phyloP scores from a whole-genome alignment of 2,329 filamentous ascomycete genomes.

The Didymella exigua region DNA sequence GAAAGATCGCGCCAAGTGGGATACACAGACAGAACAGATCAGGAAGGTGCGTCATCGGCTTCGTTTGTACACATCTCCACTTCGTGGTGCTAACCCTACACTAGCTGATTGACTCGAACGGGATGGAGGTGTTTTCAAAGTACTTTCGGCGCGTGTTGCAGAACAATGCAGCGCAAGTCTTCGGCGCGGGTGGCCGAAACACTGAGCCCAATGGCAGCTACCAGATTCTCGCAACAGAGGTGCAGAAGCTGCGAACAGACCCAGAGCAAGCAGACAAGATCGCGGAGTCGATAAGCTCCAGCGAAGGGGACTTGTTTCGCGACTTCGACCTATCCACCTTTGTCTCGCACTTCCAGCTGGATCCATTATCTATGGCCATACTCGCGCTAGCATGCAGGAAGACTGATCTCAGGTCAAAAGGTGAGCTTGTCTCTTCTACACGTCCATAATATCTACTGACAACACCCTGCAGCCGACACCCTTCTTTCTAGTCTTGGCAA shows the following conservation, averaged over 20 bases:
- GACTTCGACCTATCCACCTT: constrained; percentile 97
- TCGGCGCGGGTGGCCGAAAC: constrained; percentile 75
- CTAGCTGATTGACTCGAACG: constrained; percentile 94
- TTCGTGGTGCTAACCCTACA: constrained; percentile 25
- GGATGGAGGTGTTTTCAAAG: constrained; percentile 97
- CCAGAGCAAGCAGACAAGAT: constrained; percentile 85
- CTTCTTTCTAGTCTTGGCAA: constrained; percentile 81
- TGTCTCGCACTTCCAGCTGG: constrained; percentile 93
- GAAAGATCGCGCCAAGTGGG: constrained; percentile 89
- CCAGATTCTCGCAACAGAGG: constrained; percentile 78
- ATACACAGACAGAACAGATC: constrained; percentile 87
- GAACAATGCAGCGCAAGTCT: constrained; percentile 90
- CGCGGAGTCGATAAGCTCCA: constrained; percentile 88
- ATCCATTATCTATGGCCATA: constrained; percentile 84
- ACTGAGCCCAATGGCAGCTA: constrained; percentile 81
- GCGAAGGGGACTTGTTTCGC: constrained; percentile 89
- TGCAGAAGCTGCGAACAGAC: constrained; percentile 83
- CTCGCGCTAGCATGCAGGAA: constrained; percentile 88
- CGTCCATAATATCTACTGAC: constrained; percentile 18
- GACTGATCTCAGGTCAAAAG: constrained; percentile 85
- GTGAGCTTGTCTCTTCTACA: constrained; percentile 55
- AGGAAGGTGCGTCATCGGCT: constrained; percentile 70
- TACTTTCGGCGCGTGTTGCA: constrained; percentile 93
- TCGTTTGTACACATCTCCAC: constrained; percentile 9
- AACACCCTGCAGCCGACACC: constrained; percentile 71